A percentile compares a stretch with the other conserved stretches of the same genome.
These are phyloP conservation scores for Elsinoe arachidis DNA, from an alignment of 2,329 filamentous ascomycete genomes.

Conservation along the genomic window DNA sequence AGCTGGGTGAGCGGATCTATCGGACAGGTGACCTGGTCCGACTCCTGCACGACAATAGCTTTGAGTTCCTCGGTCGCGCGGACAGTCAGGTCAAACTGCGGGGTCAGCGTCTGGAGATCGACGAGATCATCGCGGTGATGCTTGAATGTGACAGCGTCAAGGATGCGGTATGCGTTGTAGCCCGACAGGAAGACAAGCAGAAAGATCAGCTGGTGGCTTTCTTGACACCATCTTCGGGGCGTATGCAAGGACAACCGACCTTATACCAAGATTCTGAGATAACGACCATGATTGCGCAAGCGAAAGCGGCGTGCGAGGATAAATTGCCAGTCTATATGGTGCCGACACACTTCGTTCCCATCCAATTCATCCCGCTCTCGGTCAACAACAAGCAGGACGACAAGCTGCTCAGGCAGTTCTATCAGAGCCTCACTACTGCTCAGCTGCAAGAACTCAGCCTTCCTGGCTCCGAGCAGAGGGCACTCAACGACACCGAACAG, in stretches of 20 bases:
- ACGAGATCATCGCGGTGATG: conserved; percentile 82
- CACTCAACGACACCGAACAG: conserved; percentile 33
- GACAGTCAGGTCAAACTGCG: conserved; percentile 91
- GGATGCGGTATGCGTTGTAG: conserved; percentile 69
- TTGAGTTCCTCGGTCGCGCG: conserved; percentile 78
- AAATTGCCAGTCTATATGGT: conserved; percentile 81
- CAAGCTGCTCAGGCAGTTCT: conserved; percentile 59
- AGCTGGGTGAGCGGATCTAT: conserved; percentile 51
- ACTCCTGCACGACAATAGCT: conserved; percentile 68
- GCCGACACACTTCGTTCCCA: conserved; percentile 68
- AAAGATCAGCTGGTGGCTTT: conserved; percentile 81
- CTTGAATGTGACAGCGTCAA: conserved; percentile 49
- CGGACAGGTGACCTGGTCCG: conserved; percentile 83
- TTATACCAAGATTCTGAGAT: conserved; percentile 6
- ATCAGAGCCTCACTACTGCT: conserved; percentile 50
- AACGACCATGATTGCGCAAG: conserved; percentile 34
- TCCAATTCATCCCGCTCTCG: conserved; percentile 68
- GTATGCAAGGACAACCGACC: conserved; percentile 14
- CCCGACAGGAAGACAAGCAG: conserved; percentile 61
- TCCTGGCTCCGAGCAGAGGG: conserved; percentile 18
- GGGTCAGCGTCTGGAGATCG: conserved; percentile 80
- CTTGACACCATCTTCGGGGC: conserved; percentile 32
- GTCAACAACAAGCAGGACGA: conserved; percentile 83
- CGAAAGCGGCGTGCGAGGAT: conserved; percentile 56
- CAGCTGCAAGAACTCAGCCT: conserved; percentile 46